Percentiles rank a stretch among this genome's conserved stretches.
Evolutionary conservation across 2,329 filamentous ascomycete species (phyloP).

Genomic region (Teratosphaeria zuluensis): DNA sequence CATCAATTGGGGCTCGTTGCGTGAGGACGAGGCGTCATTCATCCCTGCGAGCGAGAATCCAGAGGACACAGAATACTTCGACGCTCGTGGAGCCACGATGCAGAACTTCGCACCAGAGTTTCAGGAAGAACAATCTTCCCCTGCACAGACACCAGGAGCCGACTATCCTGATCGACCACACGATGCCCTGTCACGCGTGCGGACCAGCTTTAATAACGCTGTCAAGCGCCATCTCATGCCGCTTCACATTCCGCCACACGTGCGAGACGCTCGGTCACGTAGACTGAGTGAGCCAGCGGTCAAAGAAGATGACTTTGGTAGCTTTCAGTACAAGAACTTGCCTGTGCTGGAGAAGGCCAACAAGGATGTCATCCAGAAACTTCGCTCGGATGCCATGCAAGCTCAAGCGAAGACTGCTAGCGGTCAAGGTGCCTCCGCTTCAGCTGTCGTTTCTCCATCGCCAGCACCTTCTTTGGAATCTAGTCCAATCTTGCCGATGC

Average conservation of each 20-base stretch:
- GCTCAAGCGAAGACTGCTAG: slow-evolving; percentile 44
- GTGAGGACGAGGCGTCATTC: slow-evolving; percentile 95
- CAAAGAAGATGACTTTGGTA: slow-evolving; percentile 79
- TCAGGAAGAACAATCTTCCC: slow-evolving; percentile 74
- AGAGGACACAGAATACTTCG: slow-evolving; percentile 97
- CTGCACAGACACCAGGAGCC: slow-evolving; percentile 56
- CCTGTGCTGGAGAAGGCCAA: slow-evolving; percentile 96
- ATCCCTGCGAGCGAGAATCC: slow-evolving; percentile 86
- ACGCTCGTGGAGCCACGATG: slow-evolving; percentile 79
- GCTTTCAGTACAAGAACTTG: slow-evolving; percentile 93
- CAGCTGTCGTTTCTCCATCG: slow-evolving; percentile 40
- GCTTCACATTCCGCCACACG: slow-evolving; percentile 89
- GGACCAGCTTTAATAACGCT: slow-evolving; percentile 65
- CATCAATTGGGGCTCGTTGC: slow-evolving; percentile 77
- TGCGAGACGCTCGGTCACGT: slow-evolving; percentile 79
- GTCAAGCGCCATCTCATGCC: slow-evolving; percentile 91
- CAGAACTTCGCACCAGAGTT: slow-evolving; percentile 91
- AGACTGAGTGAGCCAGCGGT: slow-evolving; percentile 82
- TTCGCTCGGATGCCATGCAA: slow-evolving; percentile 82
- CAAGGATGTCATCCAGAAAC: slow-evolving; percentile 95
- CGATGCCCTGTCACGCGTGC: slow-evolving; percentile 82
- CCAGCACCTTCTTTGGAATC: slow-evolving; percentile 67
- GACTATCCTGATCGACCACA: slow-evolving; percentile 87
- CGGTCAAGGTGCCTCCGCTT: slow-evolving; percentile 28
- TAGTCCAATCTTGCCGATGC: slow-evolving; percentile 71